Conservation (phyloP, 345 rosid genomes). For the Reutealis trisperma region DNA sequence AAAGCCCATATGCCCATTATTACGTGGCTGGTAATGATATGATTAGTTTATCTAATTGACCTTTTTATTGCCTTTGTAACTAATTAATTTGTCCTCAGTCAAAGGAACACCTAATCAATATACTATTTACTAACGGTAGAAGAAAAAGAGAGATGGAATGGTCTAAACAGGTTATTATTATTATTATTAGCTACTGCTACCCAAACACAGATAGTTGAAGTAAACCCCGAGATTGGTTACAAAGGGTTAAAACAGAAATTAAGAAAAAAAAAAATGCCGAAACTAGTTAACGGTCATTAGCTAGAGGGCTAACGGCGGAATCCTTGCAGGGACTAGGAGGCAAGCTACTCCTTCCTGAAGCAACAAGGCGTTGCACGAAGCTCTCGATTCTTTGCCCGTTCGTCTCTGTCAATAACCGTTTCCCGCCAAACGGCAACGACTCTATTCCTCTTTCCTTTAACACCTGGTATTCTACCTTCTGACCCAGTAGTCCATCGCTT, state of each 20-base stretch:
- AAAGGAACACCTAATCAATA: slow-evolving; percentile 5
- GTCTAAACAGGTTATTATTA: neutral
- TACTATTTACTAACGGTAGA: neutral
- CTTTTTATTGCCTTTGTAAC: neutral
- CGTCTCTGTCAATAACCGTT: slow-evolving; percentile 79
- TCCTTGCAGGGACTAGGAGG: slow-evolving; percentile 91
- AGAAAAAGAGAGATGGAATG: neutral
- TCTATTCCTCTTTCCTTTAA: slow-evolving; percentile 78
- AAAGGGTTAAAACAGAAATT: neutral
- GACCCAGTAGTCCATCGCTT: slow-evolving; percentile 43
- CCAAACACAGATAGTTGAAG: slow-evolving; percentile 13
- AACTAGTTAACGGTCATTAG: slow-evolving; percentile 57
- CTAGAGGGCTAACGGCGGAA: slow-evolving; percentile 60
- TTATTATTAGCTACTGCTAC: slow-evolving; percentile 17
- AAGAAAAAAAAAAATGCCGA: neutral
- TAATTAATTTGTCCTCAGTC: neutral
- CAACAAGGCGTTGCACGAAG: slow-evolving; percentile 82
- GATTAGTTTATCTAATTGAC: neutral
- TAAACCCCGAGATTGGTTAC: slow-evolving; percentile 22
- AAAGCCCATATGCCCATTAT: neutral
- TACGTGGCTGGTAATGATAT: neutral
- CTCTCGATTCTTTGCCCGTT: slow-evolving; percentile 76
- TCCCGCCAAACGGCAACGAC: slow-evolving; percentile 88
- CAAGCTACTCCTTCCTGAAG: slow-evolving; percentile 67
- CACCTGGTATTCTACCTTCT: slow-evolving; percentile 50